A percentile compares a stretch with the other conserved stretches of the same genome.
Conservation (phyloP, 176 grass and related monocot genomes). For the Oryza longistaminata region DNA sequence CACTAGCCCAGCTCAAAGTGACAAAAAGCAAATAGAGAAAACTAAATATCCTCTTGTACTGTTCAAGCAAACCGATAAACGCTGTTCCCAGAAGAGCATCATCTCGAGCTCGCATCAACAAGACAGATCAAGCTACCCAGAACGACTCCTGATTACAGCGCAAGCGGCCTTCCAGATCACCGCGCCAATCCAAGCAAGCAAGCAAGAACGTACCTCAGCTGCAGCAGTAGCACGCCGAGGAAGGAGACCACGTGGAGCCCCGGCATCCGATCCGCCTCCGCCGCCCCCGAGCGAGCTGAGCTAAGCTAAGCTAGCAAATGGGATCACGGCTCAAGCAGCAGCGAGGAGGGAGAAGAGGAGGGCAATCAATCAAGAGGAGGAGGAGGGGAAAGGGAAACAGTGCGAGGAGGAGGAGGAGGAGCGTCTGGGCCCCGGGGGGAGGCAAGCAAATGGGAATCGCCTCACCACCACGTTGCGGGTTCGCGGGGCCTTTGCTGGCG, state of each 20-base stretch:
- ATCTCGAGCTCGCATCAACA: too few species aligned
- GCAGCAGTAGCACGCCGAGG: not conserved
- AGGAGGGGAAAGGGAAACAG: not conserved
- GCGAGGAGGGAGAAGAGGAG: not conserved
- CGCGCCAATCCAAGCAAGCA: too few species aligned
- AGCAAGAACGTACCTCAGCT: conserved; percentile 16
- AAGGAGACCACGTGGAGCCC: conserved; percentile 1
- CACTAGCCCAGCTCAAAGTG: not conserved
- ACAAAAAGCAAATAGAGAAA: too few species aligned
- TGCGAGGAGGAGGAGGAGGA: not conserved
- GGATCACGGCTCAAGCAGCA: conserved; percentile 7
- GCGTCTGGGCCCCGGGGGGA: not conserved
- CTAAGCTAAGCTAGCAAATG: not conserved
- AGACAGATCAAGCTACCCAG: conserved; percentile 5
- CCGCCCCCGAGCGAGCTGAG: not conserved
- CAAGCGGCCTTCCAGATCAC: not conserved
- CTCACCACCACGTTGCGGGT: conserved; percentile 48
- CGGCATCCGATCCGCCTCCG: conserved; percentile 12
- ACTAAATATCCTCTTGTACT: not conserved
- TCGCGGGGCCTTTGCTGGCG: conserved; percentile 49
- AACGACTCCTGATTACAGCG: not conserved
- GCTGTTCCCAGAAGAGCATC: not conserved
- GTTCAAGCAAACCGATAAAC: not conserved
- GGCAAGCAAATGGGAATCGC: conserved; percentile 28
- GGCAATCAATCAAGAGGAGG: not conserved